Percentiles rank a stretch among this genome's conserved stretches.
phyloP scores from a whole-genome alignment of 768 basidiomycete species.

The Auricularia sp. region DNA sequence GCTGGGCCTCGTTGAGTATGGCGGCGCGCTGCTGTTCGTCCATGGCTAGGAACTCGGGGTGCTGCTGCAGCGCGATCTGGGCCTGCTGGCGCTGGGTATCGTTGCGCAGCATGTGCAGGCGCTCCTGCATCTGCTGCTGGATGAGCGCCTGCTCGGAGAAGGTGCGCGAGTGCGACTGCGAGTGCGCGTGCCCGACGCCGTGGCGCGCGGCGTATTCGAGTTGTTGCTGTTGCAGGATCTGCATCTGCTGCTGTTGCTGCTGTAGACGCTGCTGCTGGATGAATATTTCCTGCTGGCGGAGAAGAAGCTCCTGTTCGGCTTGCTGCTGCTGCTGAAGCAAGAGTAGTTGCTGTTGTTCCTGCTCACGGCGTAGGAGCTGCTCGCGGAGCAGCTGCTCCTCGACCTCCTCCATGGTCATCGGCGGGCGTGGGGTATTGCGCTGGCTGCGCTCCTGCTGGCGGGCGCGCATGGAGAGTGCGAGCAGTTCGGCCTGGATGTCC shows the following conservation, averaged over 20 bases:
- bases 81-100: constrained; percentile 68
- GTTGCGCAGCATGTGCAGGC: constrained; percentile 51
- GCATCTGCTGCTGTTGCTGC: constrained; percentile 14
- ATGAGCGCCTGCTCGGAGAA: constrained; percentile 30
- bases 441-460: constrained; percentile 14
- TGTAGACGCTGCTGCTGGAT: constrained; percentile 38
- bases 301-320: constrained; percentile 1
- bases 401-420: constrained; percentile 40
- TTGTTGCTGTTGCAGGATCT: constrained; percentile 23
- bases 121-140: constrained; percentile 44
- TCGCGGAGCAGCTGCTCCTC: constrained; percentile 43
- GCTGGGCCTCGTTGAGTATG: constrained; percentile 67
- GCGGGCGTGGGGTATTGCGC: constrained; percentile 13
- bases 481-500: constrained; percentile 81
- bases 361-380: neutral
- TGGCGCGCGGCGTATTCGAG: constrained; percentile 22
- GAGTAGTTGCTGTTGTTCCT: neutral
- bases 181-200: constrained; percentile 11
- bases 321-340: neutral
- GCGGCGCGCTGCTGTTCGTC: constrained; percentile 33
- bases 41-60: constrained; percentile 23
- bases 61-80: constrained; percentile 60
- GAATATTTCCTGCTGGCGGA: neutral
- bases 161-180: constrained; percentile 25
- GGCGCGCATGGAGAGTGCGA: constrained; percentile 33